Evolutionary conservation across 2,329 filamentous ascomycete species (phyloP).

Genomic region (Scolecobasidium constrictum): DNA sequence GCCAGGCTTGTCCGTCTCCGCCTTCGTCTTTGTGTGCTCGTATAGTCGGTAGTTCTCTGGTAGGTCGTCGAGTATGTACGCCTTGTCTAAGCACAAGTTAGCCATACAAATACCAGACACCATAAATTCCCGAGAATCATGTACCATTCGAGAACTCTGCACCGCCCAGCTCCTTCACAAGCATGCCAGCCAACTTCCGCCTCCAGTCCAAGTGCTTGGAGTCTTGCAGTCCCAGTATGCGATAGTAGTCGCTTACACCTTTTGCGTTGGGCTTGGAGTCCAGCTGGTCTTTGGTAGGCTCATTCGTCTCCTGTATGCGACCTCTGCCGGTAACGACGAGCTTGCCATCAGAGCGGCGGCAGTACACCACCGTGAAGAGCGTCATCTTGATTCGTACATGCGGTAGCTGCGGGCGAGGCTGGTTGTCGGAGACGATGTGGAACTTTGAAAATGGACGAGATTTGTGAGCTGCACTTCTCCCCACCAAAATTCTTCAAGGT

Average conservation of each 20-base stretch:
- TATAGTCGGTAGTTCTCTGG: constrained; percentile 48
- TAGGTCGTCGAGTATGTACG: constrained; percentile 41
- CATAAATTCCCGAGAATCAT: not conserved
- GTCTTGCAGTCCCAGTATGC: constrained; percentile 37
- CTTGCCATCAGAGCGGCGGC: constrained; percentile 38
- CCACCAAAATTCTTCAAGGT: too few species aligned
- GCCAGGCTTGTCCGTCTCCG: constrained; percentile 31
- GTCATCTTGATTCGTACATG: too few species aligned
- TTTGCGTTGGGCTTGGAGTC: constrained; percentile 39
- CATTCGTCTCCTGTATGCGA: constrained; percentile 34
- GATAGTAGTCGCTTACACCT: constrained; percentile 45
- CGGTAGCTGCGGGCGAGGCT: too few species aligned
- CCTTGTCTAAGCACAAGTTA: too few species aligned
- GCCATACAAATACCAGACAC: not conserved
- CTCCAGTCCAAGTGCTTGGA: constrained; percentile 47
- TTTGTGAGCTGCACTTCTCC: too few species aligned
- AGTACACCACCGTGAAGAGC: constrained; percentile 36
- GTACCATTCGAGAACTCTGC: not conserved
- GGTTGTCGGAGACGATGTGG: too few species aligned
- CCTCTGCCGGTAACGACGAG: constrained; percentile 37
- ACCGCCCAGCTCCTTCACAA: constrained; percentile 37
- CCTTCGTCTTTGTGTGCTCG: constrained; percentile 45
- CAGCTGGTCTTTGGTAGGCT: constrained; percentile 40
- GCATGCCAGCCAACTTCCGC: constrained; percentile 48
- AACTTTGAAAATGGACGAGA: too few species aligned